Evolutionary conservation across 257 asterid genomes (phyloP).

Genomic region (Petrea volubilis): DNA sequence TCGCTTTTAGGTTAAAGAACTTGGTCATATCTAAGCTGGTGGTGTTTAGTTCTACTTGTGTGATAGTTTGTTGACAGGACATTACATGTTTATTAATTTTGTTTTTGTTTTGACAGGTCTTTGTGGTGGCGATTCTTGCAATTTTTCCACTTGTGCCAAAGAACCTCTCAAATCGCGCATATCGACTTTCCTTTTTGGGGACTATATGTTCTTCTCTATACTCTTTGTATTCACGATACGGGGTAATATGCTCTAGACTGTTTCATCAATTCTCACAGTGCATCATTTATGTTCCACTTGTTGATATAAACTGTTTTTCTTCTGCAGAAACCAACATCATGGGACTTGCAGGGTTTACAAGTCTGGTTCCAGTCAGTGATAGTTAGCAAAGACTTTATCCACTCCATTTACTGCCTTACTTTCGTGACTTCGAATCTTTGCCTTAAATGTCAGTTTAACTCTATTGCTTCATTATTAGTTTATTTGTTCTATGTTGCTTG

Average conservation of each 20-base stretch:
- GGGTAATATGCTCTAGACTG: conserved; percentile 58
- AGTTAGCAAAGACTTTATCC: conserved; percentile 79
- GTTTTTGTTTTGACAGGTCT: conserved; percentile 51
- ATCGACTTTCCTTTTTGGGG: conserved; percentile 75
- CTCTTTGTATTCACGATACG: conserved; percentile 69
- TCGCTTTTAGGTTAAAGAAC: not conserved
- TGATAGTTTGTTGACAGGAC: conserved; percentile 15
- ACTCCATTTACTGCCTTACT: conserved; percentile 71
- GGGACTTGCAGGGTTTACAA: conserved; percentile 90
- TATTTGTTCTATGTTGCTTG: conserved; percentile 17
- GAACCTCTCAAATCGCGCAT: conserved; percentile 71
- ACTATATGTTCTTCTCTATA: conserved; percentile 69
- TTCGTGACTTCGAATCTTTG: conserved; percentile 66
- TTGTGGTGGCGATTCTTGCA: conserved; percentile 75
- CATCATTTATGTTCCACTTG: conserved; percentile 3
- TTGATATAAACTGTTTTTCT: conserved; percentile 14
- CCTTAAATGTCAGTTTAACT: conserved; percentile 70
- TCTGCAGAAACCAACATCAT: conserved; percentile 85
- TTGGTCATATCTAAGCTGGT: conserved; percentile 14
- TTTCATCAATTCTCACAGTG: not conserved
- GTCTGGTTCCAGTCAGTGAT: conserved; percentile 85
- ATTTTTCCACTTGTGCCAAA: conserved; percentile 66
- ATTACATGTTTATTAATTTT: not conserved
- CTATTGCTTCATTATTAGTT: conserved; percentile 9
- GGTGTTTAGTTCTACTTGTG: conserved; percentile 4